Evolutionary conservation across 306 rosid species (phyloP).

Genomic region (Parietaria judaica): DNA sequence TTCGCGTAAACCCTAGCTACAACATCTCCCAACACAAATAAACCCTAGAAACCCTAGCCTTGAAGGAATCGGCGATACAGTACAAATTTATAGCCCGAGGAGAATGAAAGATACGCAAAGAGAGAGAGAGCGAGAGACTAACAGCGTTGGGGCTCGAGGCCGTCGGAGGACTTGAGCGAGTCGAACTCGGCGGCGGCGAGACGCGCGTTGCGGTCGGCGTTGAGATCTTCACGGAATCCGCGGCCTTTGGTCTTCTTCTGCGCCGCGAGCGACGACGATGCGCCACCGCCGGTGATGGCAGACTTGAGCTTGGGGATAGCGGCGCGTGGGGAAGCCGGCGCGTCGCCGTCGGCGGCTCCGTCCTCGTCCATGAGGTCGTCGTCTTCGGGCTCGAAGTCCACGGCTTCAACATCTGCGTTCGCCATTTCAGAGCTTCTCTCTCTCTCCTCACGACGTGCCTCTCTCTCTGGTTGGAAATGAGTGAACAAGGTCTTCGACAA

Average conservation of each 20-base stretch:
- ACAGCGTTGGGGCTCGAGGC: slow-evolving; percentile 94
- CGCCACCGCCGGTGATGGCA: slow-evolving; percentile 66
- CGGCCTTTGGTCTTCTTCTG: slow-evolving; percentile 91
- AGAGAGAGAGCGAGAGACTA: slow-evolving; percentile 11
- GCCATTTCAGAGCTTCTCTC: slow-evolving; percentile 37
- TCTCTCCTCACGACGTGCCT: neutral
- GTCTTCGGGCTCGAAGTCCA: slow-evolving; percentile 96
- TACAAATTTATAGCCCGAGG: neutral
- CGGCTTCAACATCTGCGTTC: slow-evolving; percentile 82
- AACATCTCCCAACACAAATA: neutral
- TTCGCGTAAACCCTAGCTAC: neutral
- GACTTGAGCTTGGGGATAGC: slow-evolving; percentile 90
- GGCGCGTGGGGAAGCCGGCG: slow-evolving; percentile 58
- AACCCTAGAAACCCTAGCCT: slow-evolving; percentile 14
- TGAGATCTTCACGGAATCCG: slow-evolving; percentile 80
- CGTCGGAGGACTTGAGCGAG: slow-evolving; percentile 63
- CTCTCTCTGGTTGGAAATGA: neutral
- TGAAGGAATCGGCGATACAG: neutral
- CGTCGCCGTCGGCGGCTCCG: slow-evolving; percentile 62
- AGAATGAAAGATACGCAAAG: neutral
- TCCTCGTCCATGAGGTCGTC: slow-evolving; percentile 99
- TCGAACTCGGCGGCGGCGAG: slow-evolving; percentile 76
- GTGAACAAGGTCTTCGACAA: neutral
- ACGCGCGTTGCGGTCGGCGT: slow-evolving; percentile 56
- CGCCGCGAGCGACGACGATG: slow-evolving; percentile 41